Evolutionary conservation across 169 alveolate species (phyloP), one percentile per base, ranked within the genome.

Genomic region (Toxoplasma gondii): DNA sequence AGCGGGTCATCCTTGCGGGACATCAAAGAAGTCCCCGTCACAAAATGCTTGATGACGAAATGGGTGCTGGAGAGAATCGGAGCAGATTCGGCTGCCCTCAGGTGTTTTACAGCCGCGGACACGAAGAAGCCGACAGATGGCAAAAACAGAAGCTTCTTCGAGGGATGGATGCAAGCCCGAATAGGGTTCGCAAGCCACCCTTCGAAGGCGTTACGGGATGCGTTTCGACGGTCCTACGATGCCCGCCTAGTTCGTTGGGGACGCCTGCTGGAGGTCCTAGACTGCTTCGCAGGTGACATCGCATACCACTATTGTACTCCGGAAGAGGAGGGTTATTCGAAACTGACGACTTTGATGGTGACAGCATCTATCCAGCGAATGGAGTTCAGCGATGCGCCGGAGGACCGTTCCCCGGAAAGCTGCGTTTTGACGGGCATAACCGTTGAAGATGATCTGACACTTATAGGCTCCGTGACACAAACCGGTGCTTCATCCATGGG

Each of bases 231-330:
- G 24, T 70, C 94, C 19, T 84, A 91, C 2, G 92, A 58, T 41
- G 58, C 45, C n/a, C 49, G 84, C 22, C 90, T 88, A 1, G 80
- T 93, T 31, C 94, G 96, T n/a, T 88, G 94, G 64, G 96, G 96
- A 43, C 87, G 92, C 69, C 83, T 93, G 88, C 86, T 93, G n/a
- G 96, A 93, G 70, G 78, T 93, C 27, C 70, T 88, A 10, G 96
- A 93, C 54, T 84, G 93, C 54, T 91, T 93, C 44, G 96, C 96
- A 70, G 96, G 94, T 22, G 96, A 93, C 54, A 82, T 93, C 39
- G 96, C 96, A 1, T 93, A 88, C 38, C 49, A 49, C 53, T 88
- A 88, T 36, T 78, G 94, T 78, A 31, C 87, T 29, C 96, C 96
- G 36, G 69, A 82, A 24, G 90, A 82, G 67, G 90, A 82, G 67